phyloP scores from a whole-genome alignment of 2,329 filamentous ascomycete species.

The Alternaria infectoria region DNA sequence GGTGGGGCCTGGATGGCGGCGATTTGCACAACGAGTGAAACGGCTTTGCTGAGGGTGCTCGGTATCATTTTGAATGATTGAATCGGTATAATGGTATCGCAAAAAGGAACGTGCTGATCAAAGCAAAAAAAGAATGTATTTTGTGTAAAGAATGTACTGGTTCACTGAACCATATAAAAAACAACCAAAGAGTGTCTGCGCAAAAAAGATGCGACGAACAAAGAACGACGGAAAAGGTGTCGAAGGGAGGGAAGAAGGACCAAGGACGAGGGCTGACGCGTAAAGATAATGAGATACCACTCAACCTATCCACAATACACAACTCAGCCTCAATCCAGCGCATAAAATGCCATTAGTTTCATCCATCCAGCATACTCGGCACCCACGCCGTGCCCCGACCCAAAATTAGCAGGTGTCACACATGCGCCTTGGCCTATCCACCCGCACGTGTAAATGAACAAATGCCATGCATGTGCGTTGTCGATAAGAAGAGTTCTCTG shows the following conservation, averaged over 20 bases:
- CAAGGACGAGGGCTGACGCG: not conserved
- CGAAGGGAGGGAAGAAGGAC: not conserved
- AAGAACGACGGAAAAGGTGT: not conserved
- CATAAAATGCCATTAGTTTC: not conserved
- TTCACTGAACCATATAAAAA: not conserved
- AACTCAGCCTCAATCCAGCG: not conserved
- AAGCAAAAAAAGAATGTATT: not conserved
- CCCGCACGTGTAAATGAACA: not conserved
- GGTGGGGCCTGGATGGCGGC: conserved; percentile 1
- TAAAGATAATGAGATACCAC: not conserved
- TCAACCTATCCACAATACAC: not conserved
- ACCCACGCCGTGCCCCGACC: not conserved
- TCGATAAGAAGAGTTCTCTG: not conserved
- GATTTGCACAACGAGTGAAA: conserved; percentile 5
- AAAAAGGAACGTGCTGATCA: not conserved
- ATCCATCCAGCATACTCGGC: not conserved
- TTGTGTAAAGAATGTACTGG: not conserved
- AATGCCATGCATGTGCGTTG: not conserved
- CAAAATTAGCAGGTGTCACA: not conserved
- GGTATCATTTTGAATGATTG: conserved; percentile 6
- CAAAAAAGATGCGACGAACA: not conserved
- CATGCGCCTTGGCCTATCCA: not conserved
- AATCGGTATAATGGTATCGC: not conserved
- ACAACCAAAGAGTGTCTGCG: not conserved
- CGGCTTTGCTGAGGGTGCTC: conserved; percentile 3